Percentiles rank a stretch among this genome's conserved stretches.
Conservation (phyloP, 2,329 filamentous ascomycete species). For the Clarireedia hainanense region DNA sequence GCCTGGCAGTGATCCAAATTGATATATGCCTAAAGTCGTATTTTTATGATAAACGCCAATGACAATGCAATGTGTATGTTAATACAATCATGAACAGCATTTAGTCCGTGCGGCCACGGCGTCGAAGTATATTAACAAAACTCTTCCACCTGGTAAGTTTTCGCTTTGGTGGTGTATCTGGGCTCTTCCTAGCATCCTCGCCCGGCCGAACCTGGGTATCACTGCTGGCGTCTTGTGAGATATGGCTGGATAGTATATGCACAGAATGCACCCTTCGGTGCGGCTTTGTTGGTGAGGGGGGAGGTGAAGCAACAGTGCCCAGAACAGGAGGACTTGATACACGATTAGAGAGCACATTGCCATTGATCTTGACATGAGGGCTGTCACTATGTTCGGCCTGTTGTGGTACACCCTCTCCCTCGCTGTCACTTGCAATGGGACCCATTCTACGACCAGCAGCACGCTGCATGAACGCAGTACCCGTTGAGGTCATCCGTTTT, state of each 20-base stretch:
- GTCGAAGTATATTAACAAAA: constrained; percentile 24
- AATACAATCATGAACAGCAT: neutral
- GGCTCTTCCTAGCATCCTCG: constrained; percentile 1
- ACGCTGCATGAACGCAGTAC: constrained; percentile 39
- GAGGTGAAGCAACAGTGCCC: constrained; percentile 9
- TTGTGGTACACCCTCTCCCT: constrained; percentile 17
- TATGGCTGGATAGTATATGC: constrained; percentile 15
- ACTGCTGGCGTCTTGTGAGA: neutral
- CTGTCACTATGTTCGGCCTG: constrained; percentile 5
- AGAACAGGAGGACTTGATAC: constrained; percentile 17
- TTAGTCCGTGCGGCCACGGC: constrained; percentile 4
- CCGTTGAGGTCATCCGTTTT: constrained; percentile 38
- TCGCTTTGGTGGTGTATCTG: constrained; percentile 9
- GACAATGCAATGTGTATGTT: neutral
- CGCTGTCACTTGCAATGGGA: constrained; percentile 23
- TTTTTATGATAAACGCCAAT: constrained; percentile 4
- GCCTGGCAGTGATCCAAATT: constrained; percentile 1
- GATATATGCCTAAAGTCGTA: constrained; percentile 1
- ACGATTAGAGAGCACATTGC: constrained; percentile 5
- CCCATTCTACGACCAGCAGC: constrained; percentile 21
- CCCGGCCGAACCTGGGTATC: neutral
- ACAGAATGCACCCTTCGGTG: constrained; percentile 20
- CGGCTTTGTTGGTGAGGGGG: constrained; percentile 17
- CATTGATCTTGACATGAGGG: neutral
- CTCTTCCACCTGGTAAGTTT: constrained; percentile 24